Conservation (phyloP, 495 filamentous ascomycete genomes). For the Glonium stellatum region DNA sequence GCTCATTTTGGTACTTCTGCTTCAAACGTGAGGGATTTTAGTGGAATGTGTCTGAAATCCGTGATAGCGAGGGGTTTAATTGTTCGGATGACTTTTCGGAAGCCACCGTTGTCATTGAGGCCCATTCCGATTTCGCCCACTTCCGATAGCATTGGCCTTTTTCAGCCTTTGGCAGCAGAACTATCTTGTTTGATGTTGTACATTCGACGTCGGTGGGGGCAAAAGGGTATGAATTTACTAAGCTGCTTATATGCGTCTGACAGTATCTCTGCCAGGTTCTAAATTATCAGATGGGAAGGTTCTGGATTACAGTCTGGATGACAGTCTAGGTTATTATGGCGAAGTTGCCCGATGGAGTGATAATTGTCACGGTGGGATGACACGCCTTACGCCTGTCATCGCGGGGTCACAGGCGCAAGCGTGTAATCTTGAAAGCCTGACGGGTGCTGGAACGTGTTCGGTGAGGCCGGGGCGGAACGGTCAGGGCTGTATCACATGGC, state of each 20-base stretch:
- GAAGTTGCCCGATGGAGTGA: not conserved
- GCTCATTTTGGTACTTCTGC: not conserved
- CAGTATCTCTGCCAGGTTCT: too few relatives aligned
- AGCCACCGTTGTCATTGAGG: too few relatives aligned
- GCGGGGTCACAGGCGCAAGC: not conserved
- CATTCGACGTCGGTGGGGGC: too few relatives aligned
- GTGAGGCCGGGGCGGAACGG: not conserved
- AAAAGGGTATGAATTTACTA: too few relatives aligned
- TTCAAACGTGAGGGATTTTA: not conserved
- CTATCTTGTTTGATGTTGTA: too few relatives aligned
- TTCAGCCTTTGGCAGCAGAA: too few relatives aligned
- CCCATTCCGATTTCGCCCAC: too few relatives aligned
- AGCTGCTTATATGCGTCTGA: too few relatives aligned
- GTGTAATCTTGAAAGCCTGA: not conserved
- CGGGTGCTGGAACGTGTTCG: not conserved
- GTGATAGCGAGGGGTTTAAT: too few relatives aligned
- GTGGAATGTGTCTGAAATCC: not conserved
- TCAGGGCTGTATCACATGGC: not conserved
- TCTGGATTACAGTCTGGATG: not conserved
- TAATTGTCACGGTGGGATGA: not conserved
- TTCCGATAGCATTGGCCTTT: too few relatives aligned
- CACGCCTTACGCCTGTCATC: not conserved
- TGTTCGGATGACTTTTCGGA: too few relatives aligned
- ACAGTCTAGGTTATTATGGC: not conserved
- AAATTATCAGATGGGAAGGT: too few relatives aligned